Conservation (phyloP, 345 rosid genomes). For the Populus nigra region DNA sequence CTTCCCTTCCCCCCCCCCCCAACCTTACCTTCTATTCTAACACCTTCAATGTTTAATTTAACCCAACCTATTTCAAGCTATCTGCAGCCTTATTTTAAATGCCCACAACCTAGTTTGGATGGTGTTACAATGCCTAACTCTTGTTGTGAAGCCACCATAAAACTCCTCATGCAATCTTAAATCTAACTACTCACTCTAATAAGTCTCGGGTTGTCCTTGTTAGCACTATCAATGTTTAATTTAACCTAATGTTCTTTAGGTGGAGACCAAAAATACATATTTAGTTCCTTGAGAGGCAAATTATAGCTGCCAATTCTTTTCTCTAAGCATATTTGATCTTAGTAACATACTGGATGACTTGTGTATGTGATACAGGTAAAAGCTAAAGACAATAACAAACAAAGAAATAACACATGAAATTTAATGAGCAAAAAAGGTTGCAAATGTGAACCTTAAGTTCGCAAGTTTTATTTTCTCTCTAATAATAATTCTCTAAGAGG, state of each 20-base stretch:
- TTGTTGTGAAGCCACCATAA: background rate
- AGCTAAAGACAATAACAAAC: no score
- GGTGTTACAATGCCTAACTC: no score
- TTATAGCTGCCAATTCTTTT: background rate
- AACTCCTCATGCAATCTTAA: background rate
- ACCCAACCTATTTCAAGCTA: background rate
- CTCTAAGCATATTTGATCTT: no score
- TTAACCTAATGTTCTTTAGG: background rate
- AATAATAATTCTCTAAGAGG: no score
- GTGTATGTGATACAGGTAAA: no score
- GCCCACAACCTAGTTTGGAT: background rate
- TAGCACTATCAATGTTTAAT: background rate
- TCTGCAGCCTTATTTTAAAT: background rate
- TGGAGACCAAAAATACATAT: background rate
- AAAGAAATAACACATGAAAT: no score
- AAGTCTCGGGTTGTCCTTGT: background rate
- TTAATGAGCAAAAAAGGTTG: no score
- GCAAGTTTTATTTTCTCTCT: no score
- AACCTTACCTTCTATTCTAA: background rate
- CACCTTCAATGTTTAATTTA: background rate
- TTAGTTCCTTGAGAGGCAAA: background rate
- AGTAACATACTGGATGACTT: background rate
- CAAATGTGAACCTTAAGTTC: no score
- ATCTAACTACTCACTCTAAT: background rate
- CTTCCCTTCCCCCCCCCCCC: accelerated